A percentile compares a stretch with the other conserved stretches of the same genome.
Evolutionary conservation across 371 early-diverging fungal genomes (phyloP).

Genomic region (Mucor sp.): DNA sequence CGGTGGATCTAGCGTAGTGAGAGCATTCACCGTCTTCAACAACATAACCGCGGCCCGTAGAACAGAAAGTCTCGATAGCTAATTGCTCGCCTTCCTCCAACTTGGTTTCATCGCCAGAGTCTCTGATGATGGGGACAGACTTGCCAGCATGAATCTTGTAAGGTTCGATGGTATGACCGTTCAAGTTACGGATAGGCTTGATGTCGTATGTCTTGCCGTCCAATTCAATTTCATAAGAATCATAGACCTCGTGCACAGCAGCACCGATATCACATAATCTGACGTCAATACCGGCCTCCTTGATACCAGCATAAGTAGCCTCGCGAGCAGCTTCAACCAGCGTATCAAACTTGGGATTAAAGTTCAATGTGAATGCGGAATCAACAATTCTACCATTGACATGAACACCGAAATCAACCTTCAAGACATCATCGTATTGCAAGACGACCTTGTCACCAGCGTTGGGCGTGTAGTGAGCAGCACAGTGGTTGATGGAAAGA

Average conservation of each 20-base stretch:
- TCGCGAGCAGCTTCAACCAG: slow-evolving; percentile 94
- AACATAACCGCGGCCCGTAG: slow-evolving; percentile 97
- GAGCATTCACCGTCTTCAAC: slow-evolving; percentile 93
- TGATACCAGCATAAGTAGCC: slow-evolving; percentile 97
- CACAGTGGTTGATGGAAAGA: slow-evolving; percentile 94
- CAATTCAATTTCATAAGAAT: slow-evolving; percentile 97
- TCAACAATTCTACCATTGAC: slow-evolving; percentile 98
- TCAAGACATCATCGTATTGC: slow-evolving; percentile 94
- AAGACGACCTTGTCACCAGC: slow-evolving; percentile 95
- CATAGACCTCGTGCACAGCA: slow-evolving; percentile 97
- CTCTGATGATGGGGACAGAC: slow-evolving; percentile 95
- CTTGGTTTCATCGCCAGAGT: slow-evolving; percentile 88
- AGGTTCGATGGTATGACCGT: slow-evolving; percentile 97
- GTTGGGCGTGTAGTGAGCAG: slow-evolving; percentile 99
- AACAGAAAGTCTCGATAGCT: slow-evolving; percentile 99
- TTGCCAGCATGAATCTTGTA: slow-evolving; percentile 98
- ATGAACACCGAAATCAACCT: slow-evolving; percentile 99
- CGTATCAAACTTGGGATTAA: slow-evolving; percentile 91
- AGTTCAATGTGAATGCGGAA: slow-evolving; percentile 97
- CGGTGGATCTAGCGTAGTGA: slow-evolving; percentile 86
- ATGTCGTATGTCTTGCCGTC: slow-evolving; percentile 94
- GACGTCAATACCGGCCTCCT: slow-evolving; percentile 97
- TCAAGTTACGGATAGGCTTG: slow-evolving; percentile 96
- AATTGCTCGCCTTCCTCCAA: slow-evolving; percentile 98
- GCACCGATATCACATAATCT: slow-evolving; percentile 97